These are phyloP conservation scores for Ceratobasidium sp. DNA, from an alignment of 1,284 basidiomycete genomes.

Conservation along the genomic window DNA sequence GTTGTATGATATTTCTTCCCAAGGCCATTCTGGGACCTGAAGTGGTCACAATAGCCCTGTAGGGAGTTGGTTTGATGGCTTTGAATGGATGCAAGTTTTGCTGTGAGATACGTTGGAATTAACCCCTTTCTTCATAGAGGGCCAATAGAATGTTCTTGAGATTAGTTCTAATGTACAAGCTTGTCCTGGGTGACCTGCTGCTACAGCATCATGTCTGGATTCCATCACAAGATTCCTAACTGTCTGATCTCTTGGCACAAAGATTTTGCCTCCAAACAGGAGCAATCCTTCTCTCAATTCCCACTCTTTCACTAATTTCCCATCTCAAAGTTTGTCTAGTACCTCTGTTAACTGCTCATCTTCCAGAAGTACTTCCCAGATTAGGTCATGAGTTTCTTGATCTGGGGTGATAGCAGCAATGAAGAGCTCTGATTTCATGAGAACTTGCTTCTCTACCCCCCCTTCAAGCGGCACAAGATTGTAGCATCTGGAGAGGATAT, in stretches of 20 bases:
- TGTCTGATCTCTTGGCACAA: background rate
- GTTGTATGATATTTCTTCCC: slow-evolving; percentile 15
- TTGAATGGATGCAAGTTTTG: slow-evolving; percentile 10
- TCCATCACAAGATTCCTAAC: no score
- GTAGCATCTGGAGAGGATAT: background rate
- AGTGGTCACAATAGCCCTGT: slow-evolving; percentile 48
- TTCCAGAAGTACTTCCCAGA: no score
- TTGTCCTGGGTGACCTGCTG: no score
- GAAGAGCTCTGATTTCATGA: background rate
- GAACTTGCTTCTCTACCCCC: slow-evolving; percentile 11
- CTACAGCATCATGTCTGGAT: no score
- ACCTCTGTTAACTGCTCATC: background rate
- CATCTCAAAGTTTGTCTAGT: background rate
- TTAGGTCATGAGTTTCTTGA: no score
- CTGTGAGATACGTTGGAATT: slow-evolving; percentile 14
- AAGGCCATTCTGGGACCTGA: slow-evolving; percentile 1
- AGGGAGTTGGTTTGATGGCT: slow-evolving; percentile 41
- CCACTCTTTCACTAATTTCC: background rate
- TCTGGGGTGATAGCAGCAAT: no score
- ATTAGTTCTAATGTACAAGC: background rate
- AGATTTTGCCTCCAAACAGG: background rate
- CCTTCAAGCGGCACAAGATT: slow-evolving; percentile 47
- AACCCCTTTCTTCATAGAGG: background rate
- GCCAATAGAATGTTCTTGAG: no score
- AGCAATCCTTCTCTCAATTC: background rate